A percentile compares a stretch with the other conserved stretches of the same genome.
Evolutionary conservation across 495 filamentous ascomycete genomes (phyloP).

Genomic region (Rusavskia elegans): DNA sequence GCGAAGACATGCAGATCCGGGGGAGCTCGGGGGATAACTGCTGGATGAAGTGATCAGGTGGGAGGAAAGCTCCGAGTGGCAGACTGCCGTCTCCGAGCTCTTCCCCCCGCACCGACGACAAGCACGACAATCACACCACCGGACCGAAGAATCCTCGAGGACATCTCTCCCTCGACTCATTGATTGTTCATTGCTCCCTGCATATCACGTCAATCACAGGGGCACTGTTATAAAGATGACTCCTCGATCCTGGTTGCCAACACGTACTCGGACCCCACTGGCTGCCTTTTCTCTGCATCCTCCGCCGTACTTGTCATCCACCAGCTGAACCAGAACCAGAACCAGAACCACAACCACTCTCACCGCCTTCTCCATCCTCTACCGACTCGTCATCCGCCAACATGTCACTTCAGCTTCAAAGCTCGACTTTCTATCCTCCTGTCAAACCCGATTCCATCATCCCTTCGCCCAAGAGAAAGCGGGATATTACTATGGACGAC

Average conservation of each 20-base stretch:
- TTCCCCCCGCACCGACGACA: too few relatives aligned
- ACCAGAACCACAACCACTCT: background rate
- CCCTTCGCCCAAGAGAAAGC: constrained; percentile 27
- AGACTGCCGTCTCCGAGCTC: too few relatives aligned
- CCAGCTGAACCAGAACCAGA: background rate
- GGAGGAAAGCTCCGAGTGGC: too few relatives aligned
- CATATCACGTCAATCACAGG: background rate
- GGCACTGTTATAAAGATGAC: background rate
- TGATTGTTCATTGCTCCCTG: background rate
- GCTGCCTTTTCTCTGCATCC: background rate
- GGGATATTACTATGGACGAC: constrained; percentile 19
- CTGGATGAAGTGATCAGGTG: too few relatives aligned
- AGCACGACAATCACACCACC: too few relatives aligned
- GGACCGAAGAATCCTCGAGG: too few relatives aligned
- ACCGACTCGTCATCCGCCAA: background rate
- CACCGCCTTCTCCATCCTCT: background rate
- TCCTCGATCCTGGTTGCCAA: background rate
- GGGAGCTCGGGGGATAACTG: too few relatives aligned
- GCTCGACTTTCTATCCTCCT: background rate
- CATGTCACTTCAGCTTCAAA: background rate
- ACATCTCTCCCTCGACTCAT: too few relatives aligned
- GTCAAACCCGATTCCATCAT: constrained; percentile 1
- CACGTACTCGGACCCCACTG: background rate
- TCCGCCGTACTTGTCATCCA: background rate
- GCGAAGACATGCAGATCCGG: too few relatives aligned